These are phyloP conservation scores for Xanthoconium separans DNA, from an alignment of 1,284 basidiomycete genomes.

Conservation along the genomic window DNA sequence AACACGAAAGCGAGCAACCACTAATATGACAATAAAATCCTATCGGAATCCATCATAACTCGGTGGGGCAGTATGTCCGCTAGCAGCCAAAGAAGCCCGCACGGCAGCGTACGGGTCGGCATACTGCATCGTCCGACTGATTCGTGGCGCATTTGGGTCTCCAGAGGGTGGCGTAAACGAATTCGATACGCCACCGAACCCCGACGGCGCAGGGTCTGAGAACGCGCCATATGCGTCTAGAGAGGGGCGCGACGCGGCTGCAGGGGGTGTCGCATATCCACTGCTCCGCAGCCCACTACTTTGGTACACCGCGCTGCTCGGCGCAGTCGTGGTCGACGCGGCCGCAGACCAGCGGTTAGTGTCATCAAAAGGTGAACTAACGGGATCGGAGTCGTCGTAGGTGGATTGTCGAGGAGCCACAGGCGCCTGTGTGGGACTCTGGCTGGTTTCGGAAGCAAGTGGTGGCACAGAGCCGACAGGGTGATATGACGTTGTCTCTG, in stretches of 20 bases:
- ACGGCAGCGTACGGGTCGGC: slow-evolving; percentile 80
- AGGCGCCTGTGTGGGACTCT: slow-evolving; percentile 35
- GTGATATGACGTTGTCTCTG: slow-evolving; percentile 49
- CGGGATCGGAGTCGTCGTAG: slow-evolving; percentile 40
- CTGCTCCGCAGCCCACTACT: slow-evolving; percentile 25
- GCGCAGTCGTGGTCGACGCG: slow-evolving; percentile 31
- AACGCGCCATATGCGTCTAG: slow-evolving; percentile 88
- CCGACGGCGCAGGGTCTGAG: slow-evolving; percentile 74
- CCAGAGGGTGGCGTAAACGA: slow-evolving; percentile 33
- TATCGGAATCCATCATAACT: slow-evolving; percentile 44
- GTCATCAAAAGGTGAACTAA: slow-evolving; percentile 54
- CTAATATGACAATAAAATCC: slow-evolving; percentile 2
- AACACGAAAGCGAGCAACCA: slow-evolving; percentile 6
- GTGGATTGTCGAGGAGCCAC: slow-evolving; percentile 26
- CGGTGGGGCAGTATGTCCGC: slow-evolving; percentile 37
- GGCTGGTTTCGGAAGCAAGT: slow-evolving; percentile 18
- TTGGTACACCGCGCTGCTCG: slow-evolving; percentile 36
- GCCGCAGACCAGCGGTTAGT: slow-evolving; percentile 47
- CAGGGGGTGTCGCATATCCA: slow-evolving; percentile 30
- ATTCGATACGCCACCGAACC: slow-evolving; percentile 45
- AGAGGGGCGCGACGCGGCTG: slow-evolving; percentile 54
- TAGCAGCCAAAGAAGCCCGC: slow-evolving; percentile 45
- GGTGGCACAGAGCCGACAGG: slow-evolving; percentile 24
- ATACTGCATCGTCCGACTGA: slow-evolving; percentile 88
- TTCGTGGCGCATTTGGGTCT: slow-evolving; percentile 44